phyloP scores from a whole-genome alignment of 1,139 yeast species.

The Geotrichum cucujoidarum region DNA sequence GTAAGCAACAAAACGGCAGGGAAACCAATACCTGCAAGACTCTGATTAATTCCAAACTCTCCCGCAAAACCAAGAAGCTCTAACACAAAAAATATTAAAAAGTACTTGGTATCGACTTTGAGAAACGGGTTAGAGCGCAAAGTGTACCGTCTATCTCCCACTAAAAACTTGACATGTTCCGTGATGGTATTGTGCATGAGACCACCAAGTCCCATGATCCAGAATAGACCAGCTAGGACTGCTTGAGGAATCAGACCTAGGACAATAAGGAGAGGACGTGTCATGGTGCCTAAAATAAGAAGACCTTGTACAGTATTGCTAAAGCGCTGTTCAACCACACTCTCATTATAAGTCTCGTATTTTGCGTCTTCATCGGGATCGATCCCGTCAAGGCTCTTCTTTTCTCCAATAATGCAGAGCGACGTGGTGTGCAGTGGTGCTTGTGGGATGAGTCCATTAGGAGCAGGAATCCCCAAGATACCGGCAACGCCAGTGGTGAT shows the following conservation, averaged over 20 bases:
- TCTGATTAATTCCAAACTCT: constrained; percentile 81
- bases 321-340: constrained; percentile 84
- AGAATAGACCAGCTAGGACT: constrained; percentile 84
- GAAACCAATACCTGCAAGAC: constrained; percentile 90
- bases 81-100: constrained; percentile 51
- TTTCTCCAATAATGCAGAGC: constrained; percentile 47
- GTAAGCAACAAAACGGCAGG: constrained; percentile 75
- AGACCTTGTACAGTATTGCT: constrained; percentile 83
- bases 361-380: constrained; percentile 37
- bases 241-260: constrained; percentile 90
- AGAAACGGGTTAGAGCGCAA: constrained; percentile 36
- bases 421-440: constrained; percentile 91
- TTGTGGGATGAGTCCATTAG: constrained; percentile 94
- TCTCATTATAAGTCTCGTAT: constrained; percentile 22
- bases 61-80: constrained; percentile 60
- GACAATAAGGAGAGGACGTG: constrained; percentile 76
- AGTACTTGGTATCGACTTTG: constrained; percentile 37
- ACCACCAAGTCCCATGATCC: constrained; percentile 87
- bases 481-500: constrained; percentile 85
- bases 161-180: constrained; percentile 56
- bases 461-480: constrained; percentile 85
- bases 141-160: constrained; percentile 48
- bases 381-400: constrained; percentile 21
- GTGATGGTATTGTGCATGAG: constrained; percentile 63
- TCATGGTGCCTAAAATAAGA: constrained; percentile 80